Conservation (phyloP, 2,329 filamentous ascomycete species). For the Setomelanomma holmii region DNA sequence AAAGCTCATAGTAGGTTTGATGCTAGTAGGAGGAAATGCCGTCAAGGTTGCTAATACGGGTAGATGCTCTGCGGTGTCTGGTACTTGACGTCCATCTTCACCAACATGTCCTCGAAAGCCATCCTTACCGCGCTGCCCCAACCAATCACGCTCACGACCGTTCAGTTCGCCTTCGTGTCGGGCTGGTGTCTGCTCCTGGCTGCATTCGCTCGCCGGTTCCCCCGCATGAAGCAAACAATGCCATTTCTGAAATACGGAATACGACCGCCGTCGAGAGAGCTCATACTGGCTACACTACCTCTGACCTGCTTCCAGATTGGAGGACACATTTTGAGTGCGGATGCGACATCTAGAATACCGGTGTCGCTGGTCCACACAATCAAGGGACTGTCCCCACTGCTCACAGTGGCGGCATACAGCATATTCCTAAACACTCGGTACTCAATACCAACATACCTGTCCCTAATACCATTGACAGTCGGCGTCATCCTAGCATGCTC, state of each 20-base stretch:
- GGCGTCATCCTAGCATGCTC: slow-evolving; percentile 98
- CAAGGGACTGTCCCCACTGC: slow-evolving; percentile 93
- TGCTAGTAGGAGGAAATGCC: slow-evolving; percentile 28
- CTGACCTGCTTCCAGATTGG: slow-evolving; percentile 91
- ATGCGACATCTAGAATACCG: slow-evolving; percentile 91
- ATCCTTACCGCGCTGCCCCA: slow-evolving; percentile 92
- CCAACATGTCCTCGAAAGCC: slow-evolving; percentile 97
- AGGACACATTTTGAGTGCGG: slow-evolving; percentile 91
- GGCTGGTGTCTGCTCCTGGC: slow-evolving; percentile 84
- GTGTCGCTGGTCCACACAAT: slow-evolving; percentile 98
- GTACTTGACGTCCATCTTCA: slow-evolving; percentile 95
- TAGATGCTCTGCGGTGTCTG: slow-evolving; percentile 86
- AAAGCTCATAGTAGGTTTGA: slow-evolving; percentile 75
- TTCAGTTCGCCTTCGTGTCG: slow-evolving; percentile 94
- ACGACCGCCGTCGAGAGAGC: slow-evolving; percentile 77
- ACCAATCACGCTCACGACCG: slow-evolving; percentile 86
- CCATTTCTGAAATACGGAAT: slow-evolving; percentile 86
- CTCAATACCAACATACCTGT: slow-evolving; percentile 75
- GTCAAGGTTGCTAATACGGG: slow-evolving; percentile 30
- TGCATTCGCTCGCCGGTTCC: slow-evolving; percentile 76
- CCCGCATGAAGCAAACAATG: slow-evolving; percentile 71
- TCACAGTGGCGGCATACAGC: slow-evolving; percentile 93
- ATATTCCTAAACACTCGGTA: slow-evolving; percentile 89
- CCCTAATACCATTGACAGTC: slow-evolving; percentile 85
- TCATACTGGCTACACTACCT: slow-evolving; percentile 87